Conservation (phyloP, 2,329 filamentous ascomycete genomes). For the Zelopaecilomyces penicillatus region DNA sequence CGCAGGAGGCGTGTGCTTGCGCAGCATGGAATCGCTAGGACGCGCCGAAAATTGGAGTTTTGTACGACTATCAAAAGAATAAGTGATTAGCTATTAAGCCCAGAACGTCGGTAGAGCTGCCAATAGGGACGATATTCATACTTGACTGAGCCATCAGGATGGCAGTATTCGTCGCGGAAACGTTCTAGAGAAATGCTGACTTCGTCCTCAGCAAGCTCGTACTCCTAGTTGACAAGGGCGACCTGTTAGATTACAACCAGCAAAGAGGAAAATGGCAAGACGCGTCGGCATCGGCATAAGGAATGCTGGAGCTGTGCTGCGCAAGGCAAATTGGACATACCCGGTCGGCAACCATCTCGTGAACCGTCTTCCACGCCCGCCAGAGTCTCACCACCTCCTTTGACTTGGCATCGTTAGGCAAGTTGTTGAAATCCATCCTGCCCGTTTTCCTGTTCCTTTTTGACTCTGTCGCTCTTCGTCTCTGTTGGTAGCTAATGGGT, state of each 20-base stretch:
- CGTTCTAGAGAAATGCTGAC: conserved; percentile 76
- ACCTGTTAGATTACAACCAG: not conserved
- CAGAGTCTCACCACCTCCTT: conserved; percentile 64
- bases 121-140: conserved; percentile 36
- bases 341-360: conserved; percentile 89
- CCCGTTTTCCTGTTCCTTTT: not conserved
- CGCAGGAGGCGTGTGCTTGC: conserved; percentile 68
- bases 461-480: too few species aligned
- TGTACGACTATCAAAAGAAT: conserved; percentile 51
- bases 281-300: not conserved
- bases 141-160: conserved; percentile 67
- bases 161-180: conserved; percentile 66
- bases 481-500: too few species aligned
- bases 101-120: not conserved
- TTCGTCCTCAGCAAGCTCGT: conserved; percentile 85
- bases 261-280: not conserved
- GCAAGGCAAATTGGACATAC: conserved; percentile 41
- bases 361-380: conserved; percentile 87
- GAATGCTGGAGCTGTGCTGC: not conserved
- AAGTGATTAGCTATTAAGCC: not conserved
- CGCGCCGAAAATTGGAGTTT: conserved; percentile 83
- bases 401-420: conserved; percentile 41
- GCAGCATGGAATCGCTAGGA: conserved; percentile 75
- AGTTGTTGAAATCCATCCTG: conserved; percentile 29
- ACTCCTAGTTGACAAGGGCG: conserved; percentile 55